phyloP scores from a whole-genome alignment of 176 grass and related monocot species.

The Miscanthus lutarioriparius region DNA sequence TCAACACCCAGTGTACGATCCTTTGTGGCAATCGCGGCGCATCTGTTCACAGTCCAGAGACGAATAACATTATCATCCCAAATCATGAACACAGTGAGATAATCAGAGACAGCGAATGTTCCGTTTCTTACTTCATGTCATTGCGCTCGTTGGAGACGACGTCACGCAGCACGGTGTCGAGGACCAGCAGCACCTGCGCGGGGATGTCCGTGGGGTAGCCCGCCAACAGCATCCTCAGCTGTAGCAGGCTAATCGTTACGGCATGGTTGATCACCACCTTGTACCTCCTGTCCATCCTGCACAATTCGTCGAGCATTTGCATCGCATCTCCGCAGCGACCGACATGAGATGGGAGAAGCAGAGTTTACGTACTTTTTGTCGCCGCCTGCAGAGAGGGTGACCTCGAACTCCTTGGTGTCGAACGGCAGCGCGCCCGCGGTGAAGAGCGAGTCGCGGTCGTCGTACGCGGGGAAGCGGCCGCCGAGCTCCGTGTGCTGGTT shows the following conservation, averaged over 20 bases:
- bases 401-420: slow-evolving; percentile 24
- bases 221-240: slow-evolving; percentile 39
- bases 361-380: background rate
- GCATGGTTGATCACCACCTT: slow-evolving; percentile 44
- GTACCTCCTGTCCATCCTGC: slow-evolving; percentile 33
- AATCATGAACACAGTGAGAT: background rate
- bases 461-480: slow-evolving; percentile 47
- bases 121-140: slow-evolving; percentile 19
- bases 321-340: background rate
- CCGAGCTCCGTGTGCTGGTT: slow-evolving; percentile 34
- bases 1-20: background rate
- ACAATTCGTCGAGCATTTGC: background rate
- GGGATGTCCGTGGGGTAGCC: slow-evolving; percentile 39
- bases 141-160: slow-evolving; percentile 14
- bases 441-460: slow-evolving; percentile 46
- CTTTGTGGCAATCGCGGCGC: background rate
- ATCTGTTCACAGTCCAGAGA: background rate
- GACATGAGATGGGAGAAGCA: background rate
- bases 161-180: slow-evolving; percentile 50
- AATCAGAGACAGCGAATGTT: background rate
- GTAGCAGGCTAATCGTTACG: slow-evolving; percentile 19
- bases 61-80: background rate
- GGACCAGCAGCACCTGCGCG: slow-evolving; percentile 31
- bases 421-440: slow-evolving; percentile 52
- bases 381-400: slow-evolving; percentile 9